Evolutionary conservation across 2,329 filamentous ascomycete species (phyloP).

Genomic region (Balansia obtecta): DNA sequence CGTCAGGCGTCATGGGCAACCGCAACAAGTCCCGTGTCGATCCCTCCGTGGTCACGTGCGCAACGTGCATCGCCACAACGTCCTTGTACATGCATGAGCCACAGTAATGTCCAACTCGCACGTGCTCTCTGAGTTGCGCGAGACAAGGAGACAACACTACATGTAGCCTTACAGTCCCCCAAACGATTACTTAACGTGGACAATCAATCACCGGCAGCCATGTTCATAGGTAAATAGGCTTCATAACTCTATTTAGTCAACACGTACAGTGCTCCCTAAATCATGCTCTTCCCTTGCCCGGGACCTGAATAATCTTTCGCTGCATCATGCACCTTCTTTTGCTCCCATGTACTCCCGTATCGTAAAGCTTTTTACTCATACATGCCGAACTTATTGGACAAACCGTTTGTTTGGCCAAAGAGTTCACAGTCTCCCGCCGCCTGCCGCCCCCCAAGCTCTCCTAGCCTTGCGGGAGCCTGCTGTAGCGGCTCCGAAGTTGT

Average conservation of each 20-base stretch:
- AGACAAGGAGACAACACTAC: no score
- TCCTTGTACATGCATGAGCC: no score
- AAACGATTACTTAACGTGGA: no score
- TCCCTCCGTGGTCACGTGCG: not conserved
- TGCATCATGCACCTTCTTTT: not conserved
- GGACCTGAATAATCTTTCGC: not conserved
- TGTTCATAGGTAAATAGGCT: not conserved
- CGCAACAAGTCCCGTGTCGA: not conserved
- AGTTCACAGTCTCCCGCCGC: slow-evolving; percentile 10
- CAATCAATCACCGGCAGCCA: no score
- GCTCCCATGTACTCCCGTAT: no score
- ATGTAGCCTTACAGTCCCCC: no score
- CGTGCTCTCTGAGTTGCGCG: no score
- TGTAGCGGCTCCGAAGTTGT: slow-evolving; percentile 65
- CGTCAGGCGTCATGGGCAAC: slow-evolving; percentile 8
- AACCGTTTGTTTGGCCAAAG: not conserved
- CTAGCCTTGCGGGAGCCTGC: slow-evolving; percentile 23
- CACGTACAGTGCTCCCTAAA: not conserved
- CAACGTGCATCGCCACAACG: not conserved
- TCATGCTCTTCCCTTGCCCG: not conserved
- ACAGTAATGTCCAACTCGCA: no score
- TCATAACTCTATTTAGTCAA: not conserved
- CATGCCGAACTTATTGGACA: not conserved
- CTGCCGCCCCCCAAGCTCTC: slow-evolving; percentile 24
- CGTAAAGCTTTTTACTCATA: not conserved